Evolutionary conservation across 345 rosid genomes (phyloP).

Genomic region (Brassica rapa): DNA sequence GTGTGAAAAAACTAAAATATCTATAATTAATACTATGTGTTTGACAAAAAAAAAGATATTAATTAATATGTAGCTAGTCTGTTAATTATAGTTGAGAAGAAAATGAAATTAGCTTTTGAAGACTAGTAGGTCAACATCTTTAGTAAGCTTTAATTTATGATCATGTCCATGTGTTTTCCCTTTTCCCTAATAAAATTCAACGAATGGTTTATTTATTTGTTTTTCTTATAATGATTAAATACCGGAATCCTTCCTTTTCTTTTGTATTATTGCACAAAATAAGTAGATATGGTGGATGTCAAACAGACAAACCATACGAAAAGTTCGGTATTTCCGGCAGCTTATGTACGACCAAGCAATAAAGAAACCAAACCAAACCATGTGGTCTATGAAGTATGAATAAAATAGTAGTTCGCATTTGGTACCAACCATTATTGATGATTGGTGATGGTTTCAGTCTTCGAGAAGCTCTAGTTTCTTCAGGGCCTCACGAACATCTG

Average conservation of each 20-base stretch:
- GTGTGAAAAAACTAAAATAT: too few relatives aligned
- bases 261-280: slow-evolving; percentile 22
- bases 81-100: slow-evolving; percentile 17
- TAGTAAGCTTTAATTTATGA: slow-evolving; percentile 17
- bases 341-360: slow-evolving; percentile 31
- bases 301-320: slow-evolving; percentile 34
- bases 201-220: background rate
- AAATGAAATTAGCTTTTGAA: background rate
- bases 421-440: slow-evolving; percentile 18
- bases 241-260: slow-evolving; percentile 13
- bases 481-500: slow-evolving; percentile 60
- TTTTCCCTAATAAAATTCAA: background rate
- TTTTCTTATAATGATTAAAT: background rate
- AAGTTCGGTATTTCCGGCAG: slow-evolving; percentile 39
- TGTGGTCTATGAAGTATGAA: slow-evolving; percentile 23
- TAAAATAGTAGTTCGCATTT: slow-evolving; percentile 12
- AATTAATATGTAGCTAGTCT: too few relatives aligned
- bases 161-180: background rate
- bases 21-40: too few relatives aligned
- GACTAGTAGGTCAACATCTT: slow-evolving; percentile 4
- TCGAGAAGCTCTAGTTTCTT: slow-evolving; percentile 56
- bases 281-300: slow-evolving; percentile 25
- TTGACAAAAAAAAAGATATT: too few relatives aligned
- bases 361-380: slow-evolving; percentile 33
- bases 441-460: slow-evolving; percentile 22